phyloP scores from a whole-genome alignment of 371 early-diverging fungal species.

The Neoconidiobolus thromboides region DNA sequence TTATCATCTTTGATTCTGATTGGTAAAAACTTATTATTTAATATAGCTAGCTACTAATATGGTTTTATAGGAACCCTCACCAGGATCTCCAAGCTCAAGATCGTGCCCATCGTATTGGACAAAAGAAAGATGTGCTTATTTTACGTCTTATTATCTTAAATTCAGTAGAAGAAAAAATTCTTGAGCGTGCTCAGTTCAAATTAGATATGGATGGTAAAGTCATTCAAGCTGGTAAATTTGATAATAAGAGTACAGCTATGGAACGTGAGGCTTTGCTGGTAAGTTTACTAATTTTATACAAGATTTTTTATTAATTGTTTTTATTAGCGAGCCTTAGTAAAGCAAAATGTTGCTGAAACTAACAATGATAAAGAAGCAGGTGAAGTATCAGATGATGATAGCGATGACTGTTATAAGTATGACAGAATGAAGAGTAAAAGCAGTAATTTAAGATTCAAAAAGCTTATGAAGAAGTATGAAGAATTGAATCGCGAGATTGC shows the following conservation, averaged over 20 bases:
- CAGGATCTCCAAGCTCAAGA: conserved; percentile 99
- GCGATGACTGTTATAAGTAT: conserved; percentile 28
- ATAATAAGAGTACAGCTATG: conserved; percentile 81
- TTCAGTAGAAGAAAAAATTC: conserved; percentile 92
- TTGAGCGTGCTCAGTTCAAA: conserved; percentile 92
- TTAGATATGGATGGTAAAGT: conserved; percentile 94
- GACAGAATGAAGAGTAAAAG: conserved; percentile 24
- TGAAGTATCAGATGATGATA: conserved; percentile 48
- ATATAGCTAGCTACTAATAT: conserved; percentile 3
- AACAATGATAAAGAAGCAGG: conserved; percentile 36
- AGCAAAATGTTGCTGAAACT: conserved; percentile 14
- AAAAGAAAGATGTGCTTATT: conserved; percentile 98
- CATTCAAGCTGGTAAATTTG: conserved; percentile 97
- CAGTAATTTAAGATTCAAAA: too few species aligned
- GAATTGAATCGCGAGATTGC: conserved; percentile 60
- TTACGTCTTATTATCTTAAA: conserved; percentile 89
- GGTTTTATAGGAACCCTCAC: conserved; percentile 69
- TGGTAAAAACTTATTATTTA: conserved; percentile 27
- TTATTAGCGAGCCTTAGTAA: too few species aligned
- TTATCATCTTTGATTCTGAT: conserved; percentile 99
- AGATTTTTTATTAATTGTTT: conserved; percentile 59
- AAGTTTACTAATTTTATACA: background rate
- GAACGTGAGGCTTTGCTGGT: conserved; percentile 77
- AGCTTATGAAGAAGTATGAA: too few species aligned
- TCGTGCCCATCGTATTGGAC: conserved; percentile 99